Evolutionary conservation across 306 rosid species (phyloP).

Genomic region (Vigna hirtella): DNA sequence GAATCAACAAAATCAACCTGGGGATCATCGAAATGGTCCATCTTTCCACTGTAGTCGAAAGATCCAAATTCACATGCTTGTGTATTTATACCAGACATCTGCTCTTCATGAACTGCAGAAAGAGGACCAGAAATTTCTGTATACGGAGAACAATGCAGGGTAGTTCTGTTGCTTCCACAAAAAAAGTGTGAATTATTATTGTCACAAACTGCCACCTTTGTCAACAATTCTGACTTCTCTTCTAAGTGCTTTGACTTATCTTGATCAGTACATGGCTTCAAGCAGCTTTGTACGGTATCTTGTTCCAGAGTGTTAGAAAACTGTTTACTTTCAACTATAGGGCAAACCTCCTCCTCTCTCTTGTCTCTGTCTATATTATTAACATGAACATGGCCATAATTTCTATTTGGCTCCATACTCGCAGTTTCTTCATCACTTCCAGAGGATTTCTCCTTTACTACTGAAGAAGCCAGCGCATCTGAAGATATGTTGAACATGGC

Average conservation of each 20-base stretch:
- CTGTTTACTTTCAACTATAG: conserved; percentile 56
- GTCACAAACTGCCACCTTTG: conserved; percentile 49
- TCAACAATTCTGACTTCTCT: conserved; percentile 51
- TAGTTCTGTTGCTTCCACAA: conserved; percentile 50
- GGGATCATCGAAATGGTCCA: conserved; percentile 58
- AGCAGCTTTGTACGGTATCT: conserved; percentile 45
- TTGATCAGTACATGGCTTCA: conserved; percentile 55
- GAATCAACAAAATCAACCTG: conserved; percentile 55
- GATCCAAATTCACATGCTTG: conserved; percentile 55
- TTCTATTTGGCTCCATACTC: conserved; percentile 51
- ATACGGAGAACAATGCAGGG: conserved; percentile 51
- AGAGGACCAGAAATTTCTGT: conserved; percentile 53
- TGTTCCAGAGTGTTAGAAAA: conserved; percentile 54
- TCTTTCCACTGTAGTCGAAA: conserved; percentile 57
- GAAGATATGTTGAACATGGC: conserved; percentile 52
- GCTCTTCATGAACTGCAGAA: conserved; percentile 53
- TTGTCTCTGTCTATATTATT: conserved; percentile 48
- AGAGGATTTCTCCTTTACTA: conserved; percentile 54
- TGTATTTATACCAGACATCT: conserved; percentile 47
- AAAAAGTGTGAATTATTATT: conserved; percentile 48
- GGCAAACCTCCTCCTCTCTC: conserved; percentile 48
- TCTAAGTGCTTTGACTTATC: conserved; percentile 50
- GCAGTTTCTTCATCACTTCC: conserved; percentile 61
- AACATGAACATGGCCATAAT: conserved; percentile 38
- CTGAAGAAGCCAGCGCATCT: conserved; percentile 53